These are phyloP conservation scores for Aspergillus neotritici DNA, from an alignment of 2,329 filamentous ascomycete species.

Conservation along the genomic window DNA sequence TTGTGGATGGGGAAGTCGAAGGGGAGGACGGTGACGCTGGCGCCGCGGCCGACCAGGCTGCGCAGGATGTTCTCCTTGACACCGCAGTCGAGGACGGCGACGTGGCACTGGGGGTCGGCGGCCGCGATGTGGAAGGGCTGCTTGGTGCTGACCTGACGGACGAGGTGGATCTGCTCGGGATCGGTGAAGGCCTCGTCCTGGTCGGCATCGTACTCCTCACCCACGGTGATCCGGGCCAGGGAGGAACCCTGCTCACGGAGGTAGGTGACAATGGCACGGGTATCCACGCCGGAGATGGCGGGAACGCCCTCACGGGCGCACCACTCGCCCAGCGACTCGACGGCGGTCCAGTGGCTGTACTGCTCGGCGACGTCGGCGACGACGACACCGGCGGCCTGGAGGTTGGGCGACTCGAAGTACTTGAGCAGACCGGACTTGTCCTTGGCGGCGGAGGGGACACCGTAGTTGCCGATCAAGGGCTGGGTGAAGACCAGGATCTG, in stretches of 20 bases:
- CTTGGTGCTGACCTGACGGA: constrained; percentile 95
- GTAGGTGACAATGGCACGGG: constrained; percentile 90
- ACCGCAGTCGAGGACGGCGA: constrained; percentile 94
- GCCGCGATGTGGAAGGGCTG: constrained; percentile 93
- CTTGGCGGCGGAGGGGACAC: constrained; percentile 77
- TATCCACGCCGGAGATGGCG: constrained; percentile 94
- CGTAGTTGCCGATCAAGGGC: constrained; percentile 97
- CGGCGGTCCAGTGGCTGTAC: constrained; percentile 98
- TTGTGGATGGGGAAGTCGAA: constrained; percentile 98
- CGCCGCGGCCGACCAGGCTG: constrained; percentile 83
- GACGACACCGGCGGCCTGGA: constrained; percentile 92
- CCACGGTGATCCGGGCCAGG: constrained; percentile 86
- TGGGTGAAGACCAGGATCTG: constrained; percentile 99
- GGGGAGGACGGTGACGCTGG: constrained; percentile 89
- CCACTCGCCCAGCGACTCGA: constrained; percentile 89
- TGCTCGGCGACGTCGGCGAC: constrained; percentile 89
- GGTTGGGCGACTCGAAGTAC: constrained; percentile 97
- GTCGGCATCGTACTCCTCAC: constrained; percentile 96
- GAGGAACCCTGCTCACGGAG: constrained; percentile 96
- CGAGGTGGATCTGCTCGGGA: constrained; percentile 92
- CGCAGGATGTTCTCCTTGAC: constrained; percentile 99
- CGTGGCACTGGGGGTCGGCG: constrained; percentile 74
- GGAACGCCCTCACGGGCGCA: constrained; percentile 94
- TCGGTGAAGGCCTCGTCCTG: constrained; percentile 96
- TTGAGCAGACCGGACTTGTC: constrained; percentile 88